Base-by-base conservation (phyloP, 257 asterid genomes). In the Gynochthodes officinalis region DNA sequence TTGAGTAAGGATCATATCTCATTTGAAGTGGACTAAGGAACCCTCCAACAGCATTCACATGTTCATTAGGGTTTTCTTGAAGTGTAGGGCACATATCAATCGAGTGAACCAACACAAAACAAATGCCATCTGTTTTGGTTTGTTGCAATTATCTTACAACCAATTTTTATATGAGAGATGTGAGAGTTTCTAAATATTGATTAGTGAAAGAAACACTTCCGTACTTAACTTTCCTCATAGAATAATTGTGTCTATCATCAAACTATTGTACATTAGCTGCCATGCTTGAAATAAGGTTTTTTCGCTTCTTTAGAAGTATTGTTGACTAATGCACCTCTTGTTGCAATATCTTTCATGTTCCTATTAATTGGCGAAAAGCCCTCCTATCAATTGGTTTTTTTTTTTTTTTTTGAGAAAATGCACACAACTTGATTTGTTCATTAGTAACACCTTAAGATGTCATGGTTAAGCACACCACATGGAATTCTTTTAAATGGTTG, bases 61-160 rank as follows among this genome's bases (percentile, higher is more conserved):
- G n/a, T 35, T 50, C 48, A 49, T 11, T 21, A 7, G 44, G 48
- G 7, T 50, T 49, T 0, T 69, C 73, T 50, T 50, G 48, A 19
- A 69, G 63, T 25, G 49, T 50, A 12, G 73, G 73, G 48, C 61
- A 69, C 12, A 33, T 33, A 7, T 69, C 62, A 27, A 28, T 50
- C 4, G 32, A 48, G 42, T 50, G 46, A 11, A 62, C 48, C 23
- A 30, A 23, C 4, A 21, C 48, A 0, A 28, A 49, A 13, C 73
- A 69, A 50, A 69, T 69, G 6, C 61, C 46, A 67, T 43, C 46
- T 25, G 60, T 39, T 19, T 67, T 67, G 7, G 25, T 7, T 0
- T 0, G 16, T 46, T 46, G 72, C 11, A 67, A 7, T 10, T 46
- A 25, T 8, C 72, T 44, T 46, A 30, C 61, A 44, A 5, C 61